Conservation (phyloP, 768 basidiomycete genomes). For the Psilocybe azurescens region DNA sequence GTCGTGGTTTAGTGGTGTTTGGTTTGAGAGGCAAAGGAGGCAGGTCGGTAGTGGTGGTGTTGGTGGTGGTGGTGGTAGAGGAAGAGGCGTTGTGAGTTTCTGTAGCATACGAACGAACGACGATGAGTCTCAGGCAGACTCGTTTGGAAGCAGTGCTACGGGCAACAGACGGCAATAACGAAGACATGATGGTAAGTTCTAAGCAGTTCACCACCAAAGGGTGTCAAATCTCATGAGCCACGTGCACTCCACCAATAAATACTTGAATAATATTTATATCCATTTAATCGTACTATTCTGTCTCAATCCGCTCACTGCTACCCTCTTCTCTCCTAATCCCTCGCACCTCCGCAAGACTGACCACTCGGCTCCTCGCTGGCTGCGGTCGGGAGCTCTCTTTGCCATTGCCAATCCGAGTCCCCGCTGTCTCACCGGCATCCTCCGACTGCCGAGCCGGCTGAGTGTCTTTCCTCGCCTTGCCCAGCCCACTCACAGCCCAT, state of each 20-base stretch:
- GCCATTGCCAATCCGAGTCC: neutral
- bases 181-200: slow-evolving; percentile 22
- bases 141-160: slow-evolving; percentile 19
- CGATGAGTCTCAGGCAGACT: slow-evolving; percentile 26
- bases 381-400: neutral
- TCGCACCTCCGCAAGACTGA: neutral
- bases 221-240: slow-evolving; percentile 17
- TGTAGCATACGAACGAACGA: slow-evolving; percentile 48
- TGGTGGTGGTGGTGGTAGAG: slow-evolving; percentile 18
- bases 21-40: slow-evolving; percentile 35
- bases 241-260: slow-evolving; percentile 15
- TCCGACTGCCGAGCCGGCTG: slow-evolving; percentile 14
- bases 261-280: slow-evolving; percentile 6
- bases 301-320: neutral
- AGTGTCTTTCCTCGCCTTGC: slow-evolving; percentile 20
- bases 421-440: slow-evolving; percentile 15
- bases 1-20: slow-evolving; percentile 36
- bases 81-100: slow-evolving; percentile 40
- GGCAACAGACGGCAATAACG: slow-evolving; percentile 20
- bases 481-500: slow-evolving; percentile 76
- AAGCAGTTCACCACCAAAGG: neutral
- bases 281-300: neutral
- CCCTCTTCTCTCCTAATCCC: too few relatives aligned
- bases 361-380: neutral
- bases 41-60: slow-evolving; percentile 27